These are phyloP conservation scores for Flagelloscypha sp. DNA, from an alignment of 768 basidiomycete genomes.

Conservation along the genomic window DNA sequence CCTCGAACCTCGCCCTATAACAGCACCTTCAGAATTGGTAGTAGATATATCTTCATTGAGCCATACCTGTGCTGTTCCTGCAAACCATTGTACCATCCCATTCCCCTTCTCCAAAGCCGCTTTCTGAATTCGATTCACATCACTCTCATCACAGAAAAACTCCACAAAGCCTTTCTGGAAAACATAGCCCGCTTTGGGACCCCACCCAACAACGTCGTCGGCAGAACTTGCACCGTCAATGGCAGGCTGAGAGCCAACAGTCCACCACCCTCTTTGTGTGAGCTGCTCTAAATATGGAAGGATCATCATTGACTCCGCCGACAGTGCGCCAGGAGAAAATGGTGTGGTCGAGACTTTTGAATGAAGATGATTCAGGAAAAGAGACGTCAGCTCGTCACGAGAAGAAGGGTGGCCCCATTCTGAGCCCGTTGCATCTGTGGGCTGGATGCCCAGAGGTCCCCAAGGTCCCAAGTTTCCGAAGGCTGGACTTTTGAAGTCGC, in stretches of 20 bases:
- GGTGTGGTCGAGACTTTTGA: constrained; percentile 72
- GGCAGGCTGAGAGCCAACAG: constrained; percentile 92
- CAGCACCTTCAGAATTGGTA: background rate
- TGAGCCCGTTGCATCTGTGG: constrained; percentile 47
- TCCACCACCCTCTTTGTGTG: constrained; percentile 84
- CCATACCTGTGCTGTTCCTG: constrained; percentile 67
- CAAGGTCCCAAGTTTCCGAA: constrained; percentile 77
- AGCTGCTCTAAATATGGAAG: constrained; percentile 68
- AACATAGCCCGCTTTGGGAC: constrained; percentile 85
- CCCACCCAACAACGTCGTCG: constrained; percentile 85
- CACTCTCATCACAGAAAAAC: constrained; percentile 70
- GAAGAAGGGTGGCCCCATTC: constrained; percentile 73
- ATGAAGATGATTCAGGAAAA: constrained; percentile 78
- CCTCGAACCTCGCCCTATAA: constrained; percentile 67
- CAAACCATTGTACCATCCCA: constrained; percentile 79
- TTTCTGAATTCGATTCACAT: constrained; percentile 52
- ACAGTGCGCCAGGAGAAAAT: constrained; percentile 79
- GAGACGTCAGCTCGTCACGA: constrained; percentile 57
- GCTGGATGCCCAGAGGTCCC: constrained; percentile 65
- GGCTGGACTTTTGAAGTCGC: constrained; percentile 95
- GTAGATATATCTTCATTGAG: background rate
- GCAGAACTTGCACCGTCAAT: constrained; percentile 72
- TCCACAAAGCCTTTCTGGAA: constrained; percentile 98
- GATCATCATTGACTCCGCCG: constrained; percentile 75
- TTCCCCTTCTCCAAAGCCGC: constrained; percentile 44